Base-by-base conservation (phyloP, 2,329 filamentous ascomycete species). In the Botrytis pseudocinerea region DNA sequence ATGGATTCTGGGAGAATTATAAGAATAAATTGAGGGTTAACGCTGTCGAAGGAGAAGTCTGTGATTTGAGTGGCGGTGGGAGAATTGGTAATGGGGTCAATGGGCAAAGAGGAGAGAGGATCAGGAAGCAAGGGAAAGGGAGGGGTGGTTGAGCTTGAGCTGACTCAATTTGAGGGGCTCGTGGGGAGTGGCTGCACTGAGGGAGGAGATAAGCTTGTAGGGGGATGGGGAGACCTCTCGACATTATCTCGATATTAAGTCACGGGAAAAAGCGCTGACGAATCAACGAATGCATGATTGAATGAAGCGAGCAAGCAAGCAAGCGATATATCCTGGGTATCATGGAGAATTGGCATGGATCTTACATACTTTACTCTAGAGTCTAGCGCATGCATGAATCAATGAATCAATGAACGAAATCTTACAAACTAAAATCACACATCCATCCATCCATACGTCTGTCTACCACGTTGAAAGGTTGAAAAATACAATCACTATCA, bases 11-110 rank as follows among this genome's bases (percentile, higher is more conserved):
- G 81, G 69, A 74, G 25, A 62, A 72, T 10, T 82, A 78, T 72
- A 65, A 64, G 20, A 82, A 82, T 69, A 79, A 77, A 57, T 63
- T 82, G 62, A 76, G 80, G n/a, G 80, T 82, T 35, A 79, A 80
- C 74, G 77, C 78, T 7, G 77, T 75, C n/a, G 76, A 80, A n/a
- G 70, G 71, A 20, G 78, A 77, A 0, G 60, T 79, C n/a, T 80
- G 78, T 48, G 75, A 79, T 71, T 73, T 80, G 68, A 63, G 46
- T 57, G 60, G 46, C 28, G 32, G 51, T 4, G 28, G 35, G 28
- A 14, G n/a, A 14, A 68, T 5, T 3, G 22, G 22, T 1, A 28
- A 16, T 32, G 32, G 35, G 20, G 10, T 61, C 4, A 62, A 62
- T 10, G 60, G 61, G 40, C 9, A 9, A 48, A 60, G 38, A 25